A percentile compares a stretch with the other conserved stretches of the same genome.
phyloP scores from a whole-genome alignment of 2,329 filamentous ascomycete genomes.

The Diaporthe batatas region DNA sequence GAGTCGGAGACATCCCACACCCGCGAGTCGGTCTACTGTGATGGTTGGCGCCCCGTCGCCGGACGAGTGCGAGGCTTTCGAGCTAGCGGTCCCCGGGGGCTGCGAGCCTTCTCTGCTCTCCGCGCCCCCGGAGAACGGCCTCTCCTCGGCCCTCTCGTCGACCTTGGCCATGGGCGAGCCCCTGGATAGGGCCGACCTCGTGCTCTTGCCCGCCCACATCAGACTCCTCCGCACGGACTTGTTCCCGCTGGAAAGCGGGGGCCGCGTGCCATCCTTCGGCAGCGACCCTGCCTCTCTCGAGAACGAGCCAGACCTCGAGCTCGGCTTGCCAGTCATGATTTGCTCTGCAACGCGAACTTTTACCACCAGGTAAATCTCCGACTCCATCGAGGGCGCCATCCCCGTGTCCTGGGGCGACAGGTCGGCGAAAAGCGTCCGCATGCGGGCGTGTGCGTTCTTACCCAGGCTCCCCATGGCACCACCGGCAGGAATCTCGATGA shows the following conservation, averaged over 20 bases:
- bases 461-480: conserved; percentile 77
- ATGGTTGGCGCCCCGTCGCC: conserved; percentile 57
- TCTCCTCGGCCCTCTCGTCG: conserved; percentile 64
- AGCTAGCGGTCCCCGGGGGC: conserved; percentile 70
- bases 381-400: conserved; percentile 71
- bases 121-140: conserved; percentile 51
- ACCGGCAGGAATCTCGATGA: conserved; percentile 80
- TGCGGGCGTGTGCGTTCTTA: conserved; percentile 75
- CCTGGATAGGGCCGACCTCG: conserved; percentile 67
- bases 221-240: conserved; percentile 72
- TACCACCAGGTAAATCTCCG: conserved; percentile 85
- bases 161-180: conserved; percentile 67
- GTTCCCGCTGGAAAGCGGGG: conserved; percentile 62
- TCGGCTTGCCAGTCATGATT: conserved; percentile 60
- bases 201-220: conserved; percentile 77
- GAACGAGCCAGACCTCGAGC: conserved; percentile 65
- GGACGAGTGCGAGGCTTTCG: conserved; percentile 55
- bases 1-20: conserved; percentile 82
- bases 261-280: conserved; percentile 60
- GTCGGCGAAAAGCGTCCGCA: conserved; percentile 90
- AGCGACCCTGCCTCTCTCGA: conserved; percentile 53
- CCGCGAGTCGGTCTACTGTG: conserved; percentile 76
- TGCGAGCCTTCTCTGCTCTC: conserved; percentile 60
- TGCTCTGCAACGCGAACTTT: conserved; percentile 77
- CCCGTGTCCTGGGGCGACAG: conserved; percentile 82